Percentiles rank a stretch among this genome's conserved stretches.
These are phyloP conservation scores for Nectriaceae sp. DNA, from an alignment of 2,329 filamentous ascomycete genomes.

Conservation along the genomic window DNA sequence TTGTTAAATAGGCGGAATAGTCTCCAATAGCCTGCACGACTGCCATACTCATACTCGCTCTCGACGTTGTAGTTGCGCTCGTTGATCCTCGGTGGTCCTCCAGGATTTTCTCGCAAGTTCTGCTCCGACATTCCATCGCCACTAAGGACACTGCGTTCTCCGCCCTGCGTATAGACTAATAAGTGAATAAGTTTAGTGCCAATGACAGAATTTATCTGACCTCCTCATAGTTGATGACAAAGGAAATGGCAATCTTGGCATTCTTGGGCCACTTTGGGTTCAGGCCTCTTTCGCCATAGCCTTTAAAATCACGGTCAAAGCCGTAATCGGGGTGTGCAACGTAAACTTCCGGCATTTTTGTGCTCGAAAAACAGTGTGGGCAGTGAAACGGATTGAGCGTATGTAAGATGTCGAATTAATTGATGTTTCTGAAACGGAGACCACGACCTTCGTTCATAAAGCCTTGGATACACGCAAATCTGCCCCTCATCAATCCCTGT, in stretches of 20 bases:
- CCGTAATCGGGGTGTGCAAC: neutral
- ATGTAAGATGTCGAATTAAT: too few relatives aligned
- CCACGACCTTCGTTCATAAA: too few relatives aligned
- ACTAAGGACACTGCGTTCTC: slow-evolving; percentile 38
- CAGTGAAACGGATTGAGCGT: too few relatives aligned
- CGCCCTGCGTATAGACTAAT: too few relatives aligned
- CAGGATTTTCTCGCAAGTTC: slow-evolving; percentile 41
- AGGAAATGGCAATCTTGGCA: slow-evolving; percentile 45
- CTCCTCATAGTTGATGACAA: slow-evolving; percentile 40
- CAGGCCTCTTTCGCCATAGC: slow-evolving; percentile 37
- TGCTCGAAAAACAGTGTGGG: too few relatives aligned
- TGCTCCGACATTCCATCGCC: slow-evolving; percentile 41
- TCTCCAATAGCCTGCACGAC: slow-evolving; percentile 50
- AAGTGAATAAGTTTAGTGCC: slow-evolving; percentile 4
- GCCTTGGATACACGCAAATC: too few relatives aligned
- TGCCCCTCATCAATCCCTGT: too few relatives aligned
- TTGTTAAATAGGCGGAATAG: slow-evolving; percentile 51
- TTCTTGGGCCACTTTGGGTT: slow-evolving; percentile 40
- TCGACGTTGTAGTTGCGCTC: slow-evolving; percentile 50
- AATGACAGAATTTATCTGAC: slow-evolving; percentile 15
- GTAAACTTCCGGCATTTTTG: too few relatives aligned
- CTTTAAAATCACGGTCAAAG: neutral
- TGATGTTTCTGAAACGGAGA: too few relatives aligned
- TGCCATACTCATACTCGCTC: slow-evolving; percentile 54
- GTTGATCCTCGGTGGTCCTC: slow-evolving; percentile 27